A percentile compares a stretch with the other conserved stretches of the same genome.
Conservation (phyloP, 1,284 basidiomycete genomes). For the Sporisorium reilianum region DNA sequence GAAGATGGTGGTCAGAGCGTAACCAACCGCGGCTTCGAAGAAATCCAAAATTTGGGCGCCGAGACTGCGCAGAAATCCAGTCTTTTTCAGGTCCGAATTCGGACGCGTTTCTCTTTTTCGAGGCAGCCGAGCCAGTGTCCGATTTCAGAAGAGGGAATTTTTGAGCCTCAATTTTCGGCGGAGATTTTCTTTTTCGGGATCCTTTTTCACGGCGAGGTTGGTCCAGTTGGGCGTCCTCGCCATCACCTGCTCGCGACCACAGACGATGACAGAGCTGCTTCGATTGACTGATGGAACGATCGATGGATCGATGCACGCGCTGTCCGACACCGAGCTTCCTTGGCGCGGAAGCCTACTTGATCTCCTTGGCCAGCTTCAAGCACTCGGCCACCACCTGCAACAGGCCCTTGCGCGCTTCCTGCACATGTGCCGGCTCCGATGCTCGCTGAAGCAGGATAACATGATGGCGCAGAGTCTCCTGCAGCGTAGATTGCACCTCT, state of each 20-base stretch:
- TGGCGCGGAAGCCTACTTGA: neutral
- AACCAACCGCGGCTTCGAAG: constrained; percentile 22
- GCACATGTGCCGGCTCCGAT: constrained; percentile 16
- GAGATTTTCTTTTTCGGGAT: neutral
- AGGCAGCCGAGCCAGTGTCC: too few species aligned
- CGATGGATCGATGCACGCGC: too few species aligned
- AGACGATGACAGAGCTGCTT: neutral
- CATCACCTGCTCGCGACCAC: neutral
- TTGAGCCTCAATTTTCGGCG: constrained; percentile 4
- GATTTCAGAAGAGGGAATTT: neutral
- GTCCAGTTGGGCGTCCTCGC: neutral
- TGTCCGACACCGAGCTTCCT: neutral
- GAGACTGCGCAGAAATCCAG: constrained; percentile 15
- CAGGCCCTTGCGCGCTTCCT: constrained; percentile 31
- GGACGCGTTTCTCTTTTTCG: constrained; percentile 11
- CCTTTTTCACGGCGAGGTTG: neutral
- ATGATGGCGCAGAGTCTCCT: constrained; percentile 21
- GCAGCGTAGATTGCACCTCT: constrained; percentile 15
- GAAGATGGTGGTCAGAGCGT: constrained; percentile 27
- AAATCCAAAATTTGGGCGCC: constrained; percentile 16
- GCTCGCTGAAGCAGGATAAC: constrained; percentile 16
- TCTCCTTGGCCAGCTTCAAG: constrained; percentile 22
- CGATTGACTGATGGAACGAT: neutral
- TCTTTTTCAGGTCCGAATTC: too few species aligned
- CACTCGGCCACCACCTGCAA: constrained; percentile 37